These are phyloP conservation scores for Tanacetum coccineum DNA, from an alignment of 129 eudicot species.

Conservation along the genomic window DNA sequence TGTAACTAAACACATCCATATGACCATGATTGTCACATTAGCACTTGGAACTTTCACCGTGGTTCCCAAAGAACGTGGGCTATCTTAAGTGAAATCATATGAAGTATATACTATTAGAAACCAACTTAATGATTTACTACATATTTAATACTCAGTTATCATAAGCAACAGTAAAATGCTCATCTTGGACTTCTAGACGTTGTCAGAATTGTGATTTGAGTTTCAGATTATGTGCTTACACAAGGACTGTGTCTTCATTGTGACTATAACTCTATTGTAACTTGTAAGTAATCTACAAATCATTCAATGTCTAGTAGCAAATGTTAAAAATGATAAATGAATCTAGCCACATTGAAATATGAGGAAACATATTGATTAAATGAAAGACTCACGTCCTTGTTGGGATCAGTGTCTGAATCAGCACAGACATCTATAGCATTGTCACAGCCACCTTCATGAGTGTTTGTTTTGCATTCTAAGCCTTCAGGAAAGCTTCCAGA, in stretches of 20 bases:
- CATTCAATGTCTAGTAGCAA: constrained; percentile 18
- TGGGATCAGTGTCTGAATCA: constrained; percentile 26
- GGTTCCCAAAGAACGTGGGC: too few species aligned
- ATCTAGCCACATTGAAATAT: constrained; percentile 3
- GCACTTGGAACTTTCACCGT: too few species aligned
- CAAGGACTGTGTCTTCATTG: not conserved
- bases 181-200: constrained; percentile 3
- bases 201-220: not conserved
- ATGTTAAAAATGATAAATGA: constrained; percentile 8
- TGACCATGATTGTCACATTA: too few species aligned
- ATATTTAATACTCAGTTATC: too few species aligned
- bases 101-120: too few species aligned
- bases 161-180: constrained; percentile 2
- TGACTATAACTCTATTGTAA: not conserved
- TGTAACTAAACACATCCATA: too few species aligned
- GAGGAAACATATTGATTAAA: constrained; percentile 4
- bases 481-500: constrained; percentile 28
- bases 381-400: constrained; percentile 47
- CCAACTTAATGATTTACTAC: too few species aligned
- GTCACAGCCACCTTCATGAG: constrained; percentile 27
- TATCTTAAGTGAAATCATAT: too few species aligned
- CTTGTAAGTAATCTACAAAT: not conserved
- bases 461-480: constrained; percentile 24
- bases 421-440: constrained; percentile 16
- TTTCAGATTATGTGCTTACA: not conserved